A percentile compares a stretch with the other conserved stretches of the same genome.
phyloP scores from a whole-genome alignment of 1,284 basidiomycete species.

The Sporisorium graminicola region DNA sequence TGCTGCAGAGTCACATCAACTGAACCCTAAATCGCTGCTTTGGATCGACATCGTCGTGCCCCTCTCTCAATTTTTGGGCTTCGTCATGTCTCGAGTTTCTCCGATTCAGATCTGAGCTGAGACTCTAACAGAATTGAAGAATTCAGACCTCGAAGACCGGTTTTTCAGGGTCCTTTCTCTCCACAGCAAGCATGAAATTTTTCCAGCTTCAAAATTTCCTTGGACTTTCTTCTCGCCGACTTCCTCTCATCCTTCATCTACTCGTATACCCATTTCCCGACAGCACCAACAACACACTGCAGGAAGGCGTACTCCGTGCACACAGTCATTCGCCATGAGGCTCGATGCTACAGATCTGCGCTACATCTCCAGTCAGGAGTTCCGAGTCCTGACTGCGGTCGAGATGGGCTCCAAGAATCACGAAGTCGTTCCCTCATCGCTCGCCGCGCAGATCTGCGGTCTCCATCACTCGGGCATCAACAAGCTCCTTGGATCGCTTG shows the following conservation, averaged over 20 bases:
- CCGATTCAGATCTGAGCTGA: neutral
- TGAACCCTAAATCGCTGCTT: conserved; percentile 1
- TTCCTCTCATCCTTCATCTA: neutral
- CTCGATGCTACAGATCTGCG: conserved; percentile 93
- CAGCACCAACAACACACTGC: neutral
- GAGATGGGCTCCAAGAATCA: conserved; percentile 99
- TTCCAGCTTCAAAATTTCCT: conserved; percentile 3
- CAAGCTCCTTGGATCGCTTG: conserved; percentile 88
- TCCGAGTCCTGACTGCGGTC: conserved; percentile 92
- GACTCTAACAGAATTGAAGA: conserved; percentile 3
- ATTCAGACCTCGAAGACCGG: neutral
- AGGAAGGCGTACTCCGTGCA: neutral
- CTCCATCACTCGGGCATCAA: conserved; percentile 91
- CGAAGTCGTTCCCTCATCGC: conserved; percentile 87
- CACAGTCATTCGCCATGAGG: conserved; percentile 75
- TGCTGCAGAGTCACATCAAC: neutral
- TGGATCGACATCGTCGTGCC: conserved; percentile 6
- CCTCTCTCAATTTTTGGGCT: neutral
- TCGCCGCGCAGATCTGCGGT: conserved; percentile 92
- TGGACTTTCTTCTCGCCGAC: neutral
- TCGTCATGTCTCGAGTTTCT: neutral
- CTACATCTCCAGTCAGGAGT: conserved; percentile 92
- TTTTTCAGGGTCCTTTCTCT: conserved; percentile 4
- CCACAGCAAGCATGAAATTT: neutral
- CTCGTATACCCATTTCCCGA: conserved; percentile 7